Conservation (phyloP, 1,284 basidiomycete genomes). For the Trametes pubescens region DNA sequence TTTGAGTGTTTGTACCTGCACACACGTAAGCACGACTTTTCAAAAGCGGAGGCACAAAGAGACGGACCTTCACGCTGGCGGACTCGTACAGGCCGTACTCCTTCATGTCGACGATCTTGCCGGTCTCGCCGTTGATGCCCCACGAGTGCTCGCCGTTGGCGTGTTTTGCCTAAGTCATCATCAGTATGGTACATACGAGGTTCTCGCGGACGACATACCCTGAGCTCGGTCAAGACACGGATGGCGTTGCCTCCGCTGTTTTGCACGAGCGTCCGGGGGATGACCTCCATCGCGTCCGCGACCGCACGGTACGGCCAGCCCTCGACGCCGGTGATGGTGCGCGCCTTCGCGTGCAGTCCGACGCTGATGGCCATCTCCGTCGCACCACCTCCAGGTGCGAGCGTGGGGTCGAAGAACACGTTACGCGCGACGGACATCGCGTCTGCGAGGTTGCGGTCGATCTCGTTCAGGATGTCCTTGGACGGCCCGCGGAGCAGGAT, state of each 20-base stretch:
- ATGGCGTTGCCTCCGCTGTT: conserved; percentile 97
- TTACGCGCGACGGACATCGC: conserved; percentile 98
- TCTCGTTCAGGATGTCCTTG: conserved; percentile 98
- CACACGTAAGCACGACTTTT: neutral
- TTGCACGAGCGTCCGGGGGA: conserved; percentile 94
- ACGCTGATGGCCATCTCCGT: conserved; percentile 98
- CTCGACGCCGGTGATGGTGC: conserved; percentile 84
- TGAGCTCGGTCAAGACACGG: conserved; percentile 89
- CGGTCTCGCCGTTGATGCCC: conserved; percentile 96
- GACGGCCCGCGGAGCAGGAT: conserved; percentile 98
- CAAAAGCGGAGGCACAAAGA: neutral
- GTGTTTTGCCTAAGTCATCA: conserved; percentile 81
- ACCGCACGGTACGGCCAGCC: conserved; percentile 93
- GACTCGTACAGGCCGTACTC: conserved; percentile 93
- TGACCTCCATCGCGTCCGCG: conserved; percentile 97
- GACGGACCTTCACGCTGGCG: conserved; percentile 87
- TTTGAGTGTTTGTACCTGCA: conserved; percentile 92
- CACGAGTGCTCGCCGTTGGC: conserved; percentile 90
- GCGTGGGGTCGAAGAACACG: conserved; percentile 93
- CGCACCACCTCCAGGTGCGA: conserved; percentile 95
- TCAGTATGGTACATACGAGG: neutral
- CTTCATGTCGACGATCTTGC: conserved; percentile 97
- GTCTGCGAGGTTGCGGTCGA: conserved; percentile 97
- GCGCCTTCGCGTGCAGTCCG: conserved; percentile 86
- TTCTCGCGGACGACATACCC: conserved; percentile 51